Evolutionary conservation across 2,329 filamentous ascomycete species (phyloP).

Genomic region (Pseudogymnoascus sp.): DNA sequence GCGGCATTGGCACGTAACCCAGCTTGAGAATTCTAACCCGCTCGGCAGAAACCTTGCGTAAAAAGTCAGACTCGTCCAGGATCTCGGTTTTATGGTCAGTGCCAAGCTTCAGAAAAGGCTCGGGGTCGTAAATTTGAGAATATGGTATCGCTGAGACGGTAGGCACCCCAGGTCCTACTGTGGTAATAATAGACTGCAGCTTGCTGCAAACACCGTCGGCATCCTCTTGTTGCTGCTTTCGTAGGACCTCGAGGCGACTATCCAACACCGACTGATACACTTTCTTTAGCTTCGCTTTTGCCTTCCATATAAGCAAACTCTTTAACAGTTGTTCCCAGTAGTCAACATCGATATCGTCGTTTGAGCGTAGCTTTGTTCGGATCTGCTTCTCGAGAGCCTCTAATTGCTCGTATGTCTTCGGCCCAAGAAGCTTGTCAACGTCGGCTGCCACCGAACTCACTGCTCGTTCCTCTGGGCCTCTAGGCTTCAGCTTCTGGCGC

Average conservation of each 20-base stretch:
- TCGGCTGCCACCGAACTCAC: constrained; percentile 77
- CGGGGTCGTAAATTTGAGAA: constrained; percentile 48
- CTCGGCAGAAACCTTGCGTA: constrained; percentile 47
- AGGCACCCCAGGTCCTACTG: constrained; percentile 17
- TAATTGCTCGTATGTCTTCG: constrained; percentile 82
- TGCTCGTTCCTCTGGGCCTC: constrained; percentile 57
- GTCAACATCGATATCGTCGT: constrained; percentile 90
- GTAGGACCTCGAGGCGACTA: constrained; percentile 57
- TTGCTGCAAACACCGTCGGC: constrained; percentile 48
- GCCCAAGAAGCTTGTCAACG: constrained; percentile 76
- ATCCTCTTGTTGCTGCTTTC: constrained; percentile 58
- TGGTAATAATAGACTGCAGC: constrained; percentile 40
- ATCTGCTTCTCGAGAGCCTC: constrained; percentile 82
- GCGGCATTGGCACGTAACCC: constrained; percentile 57
- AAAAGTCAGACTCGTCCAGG: constrained; percentile 49
- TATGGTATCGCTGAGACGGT: constrained; percentile 20
- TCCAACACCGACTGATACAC: constrained; percentile 70
- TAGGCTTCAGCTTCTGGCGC: constrained; percentile 53
- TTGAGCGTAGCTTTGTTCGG: constrained; percentile 71
- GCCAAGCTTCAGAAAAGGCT: constrained; percentile 55
- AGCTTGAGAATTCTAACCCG: constrained; percentile 53
- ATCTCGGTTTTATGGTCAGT: constrained; percentile 54
- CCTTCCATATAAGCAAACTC: constrained; percentile 83
- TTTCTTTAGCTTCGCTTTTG: constrained; percentile 71
- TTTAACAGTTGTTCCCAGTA: constrained; percentile 93